phyloP scores from a whole-genome alignment of 257 asterid genomes.

The Penstemon newberryi region DNA sequence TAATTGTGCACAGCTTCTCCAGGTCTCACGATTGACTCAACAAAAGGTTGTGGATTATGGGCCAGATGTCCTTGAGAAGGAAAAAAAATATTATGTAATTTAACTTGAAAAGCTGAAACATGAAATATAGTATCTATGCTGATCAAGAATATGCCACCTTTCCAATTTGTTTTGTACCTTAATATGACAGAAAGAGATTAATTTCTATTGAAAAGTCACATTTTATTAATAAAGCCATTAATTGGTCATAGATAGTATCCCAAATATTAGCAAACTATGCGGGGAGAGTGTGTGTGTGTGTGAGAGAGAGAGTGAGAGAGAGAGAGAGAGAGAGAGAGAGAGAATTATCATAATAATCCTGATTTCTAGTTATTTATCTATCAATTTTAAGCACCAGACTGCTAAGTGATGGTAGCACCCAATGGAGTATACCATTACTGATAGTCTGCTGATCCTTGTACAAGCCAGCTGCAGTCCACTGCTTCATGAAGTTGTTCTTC shows the following conservation, averaged over 20 bases:
- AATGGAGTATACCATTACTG: conserved; percentile 25
- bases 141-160: not conserved
- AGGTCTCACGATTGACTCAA: conserved; percentile 8
- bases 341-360: not conserved
- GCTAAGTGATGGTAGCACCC: not conserved
- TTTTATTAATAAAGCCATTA: no score
- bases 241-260: no score
- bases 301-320: not conserved
- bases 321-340: no score
- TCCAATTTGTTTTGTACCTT: not conserved
- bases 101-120: not conserved
- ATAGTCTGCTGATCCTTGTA: conserved; percentile 41
- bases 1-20: not conserved
- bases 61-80: conserved; percentile 10
- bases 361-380: not conserved
- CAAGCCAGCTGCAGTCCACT: conserved; percentile 56
- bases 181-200: not conserved
- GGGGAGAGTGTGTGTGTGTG: no score
- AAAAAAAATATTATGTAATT: not conserved
- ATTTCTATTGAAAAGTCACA: no score
- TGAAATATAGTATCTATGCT: not conserved
- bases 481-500: conserved; percentile 47
- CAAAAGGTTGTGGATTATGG: conserved; percentile 1
- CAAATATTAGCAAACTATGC: no score
- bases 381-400: conserved; percentile 4